These are phyloP conservation scores for Osmanthus fragrans DNA, from an alignment of 257 asterid species.

Conservation along the genomic window DNA sequence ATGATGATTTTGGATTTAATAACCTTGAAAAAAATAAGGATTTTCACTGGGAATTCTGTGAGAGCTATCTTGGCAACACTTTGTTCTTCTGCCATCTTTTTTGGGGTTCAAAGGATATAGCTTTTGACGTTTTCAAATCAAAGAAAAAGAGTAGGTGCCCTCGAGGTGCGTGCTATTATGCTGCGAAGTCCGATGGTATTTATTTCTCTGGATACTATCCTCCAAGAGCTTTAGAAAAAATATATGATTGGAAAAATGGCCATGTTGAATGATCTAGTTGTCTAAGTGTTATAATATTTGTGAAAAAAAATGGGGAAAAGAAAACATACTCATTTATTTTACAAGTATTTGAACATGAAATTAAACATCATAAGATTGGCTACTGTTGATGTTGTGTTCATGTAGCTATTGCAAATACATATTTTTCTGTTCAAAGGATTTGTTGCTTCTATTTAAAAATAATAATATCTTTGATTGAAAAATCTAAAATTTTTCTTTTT, in stretches of 20 bases:
- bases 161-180: neutral
- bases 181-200: neutral
- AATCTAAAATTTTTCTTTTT: no score
- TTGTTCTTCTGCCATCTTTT: constrained; percentile 25
- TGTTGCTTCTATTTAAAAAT: no score
- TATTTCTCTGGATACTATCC: constrained; percentile 4
- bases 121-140: neutral
- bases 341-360: no score
- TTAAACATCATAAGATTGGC: neutral
- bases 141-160: neutral
- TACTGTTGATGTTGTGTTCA: no score
- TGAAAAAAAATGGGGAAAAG: neutral
- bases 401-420: no score
- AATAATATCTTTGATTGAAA: no score
- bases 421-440: no score
- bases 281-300: neutral
- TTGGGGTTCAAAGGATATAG: constrained; percentile 12
- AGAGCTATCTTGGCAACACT: neutral
- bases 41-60: neutral
- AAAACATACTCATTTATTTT: no score
- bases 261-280: neutral
- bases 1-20: constrained; percentile 19
- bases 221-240: neutral
- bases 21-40: neutral
- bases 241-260: neutral